These are phyloP conservation scores for Amphibolis antarctica DNA, from an alignment of 106 monocot species.

Conservation along the genomic window DNA sequence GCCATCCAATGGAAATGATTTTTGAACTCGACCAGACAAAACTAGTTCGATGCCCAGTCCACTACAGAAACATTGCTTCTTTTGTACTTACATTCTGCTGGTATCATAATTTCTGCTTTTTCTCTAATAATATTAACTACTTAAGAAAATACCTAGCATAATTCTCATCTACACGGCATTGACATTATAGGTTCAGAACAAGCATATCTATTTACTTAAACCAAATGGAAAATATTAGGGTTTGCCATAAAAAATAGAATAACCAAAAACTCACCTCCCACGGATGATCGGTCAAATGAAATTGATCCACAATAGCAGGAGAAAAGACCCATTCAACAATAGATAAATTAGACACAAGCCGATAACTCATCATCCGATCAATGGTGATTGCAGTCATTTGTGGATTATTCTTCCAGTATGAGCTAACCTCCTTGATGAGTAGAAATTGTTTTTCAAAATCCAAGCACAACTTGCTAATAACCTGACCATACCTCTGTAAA, in stretches of 20 bases:
- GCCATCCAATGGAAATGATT: no score
- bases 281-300: conserved; percentile 75
- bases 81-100: no score
- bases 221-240: no score
- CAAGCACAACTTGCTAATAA: conserved; percentile 49
- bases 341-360: conserved; percentile 71
- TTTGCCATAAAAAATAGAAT: neutral
- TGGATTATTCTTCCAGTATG: conserved; percentile 77
- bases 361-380: conserved; percentile 89
- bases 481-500: conserved; percentile 79
- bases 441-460: conserved; percentile 42
- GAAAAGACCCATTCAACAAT: conserved; percentile 92
- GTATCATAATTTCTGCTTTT: no score
- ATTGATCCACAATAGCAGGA: conserved; percentile 45
- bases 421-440: conserved; percentile 65
- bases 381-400: conserved; percentile 82
- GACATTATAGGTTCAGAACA: no score
- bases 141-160: no score
- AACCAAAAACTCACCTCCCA: conserved; percentile 63
- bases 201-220: no score
- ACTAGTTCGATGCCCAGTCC: no score
- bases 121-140: no score
- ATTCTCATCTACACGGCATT: no score
- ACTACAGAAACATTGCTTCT: no score
- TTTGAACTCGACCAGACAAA: no score